Evolutionary conservation across 768 basidiomycete species (phyloP).

Genomic region (Amanita thiersii): DNA sequence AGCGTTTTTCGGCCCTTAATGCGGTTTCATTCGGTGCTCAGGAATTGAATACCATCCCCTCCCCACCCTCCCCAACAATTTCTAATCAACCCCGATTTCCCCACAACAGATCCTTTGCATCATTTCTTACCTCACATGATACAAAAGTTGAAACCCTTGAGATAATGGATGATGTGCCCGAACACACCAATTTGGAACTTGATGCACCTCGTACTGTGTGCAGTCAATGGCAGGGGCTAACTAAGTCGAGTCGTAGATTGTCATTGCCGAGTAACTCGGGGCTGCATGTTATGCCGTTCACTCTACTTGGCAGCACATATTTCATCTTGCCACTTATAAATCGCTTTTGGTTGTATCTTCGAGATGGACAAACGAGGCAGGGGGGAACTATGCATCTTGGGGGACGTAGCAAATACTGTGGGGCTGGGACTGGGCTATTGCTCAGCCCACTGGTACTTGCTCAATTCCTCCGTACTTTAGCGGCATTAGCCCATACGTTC

Average conservation of each 20-base stretch:
- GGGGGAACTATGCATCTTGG: conserved; percentile 54
- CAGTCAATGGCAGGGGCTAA: conserved; percentile 31
- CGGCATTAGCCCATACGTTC: conserved; percentile 76
- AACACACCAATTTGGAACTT: conserved; percentile 43
- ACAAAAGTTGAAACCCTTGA: conserved; percentile 40
- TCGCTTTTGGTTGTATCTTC: conserved; percentile 91
- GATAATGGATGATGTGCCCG: conserved; percentile 53
- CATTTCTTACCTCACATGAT: background rate
- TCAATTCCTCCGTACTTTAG: conserved; percentile 68
- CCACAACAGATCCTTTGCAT: conserved; percentile 43
- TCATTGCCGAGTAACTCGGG: background rate
- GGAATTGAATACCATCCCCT: conserved; percentile 54
- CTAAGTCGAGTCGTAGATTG: conserved; percentile 23
- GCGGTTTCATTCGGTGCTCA: conserved; percentile 81
- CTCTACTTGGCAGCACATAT: conserved; percentile 73
- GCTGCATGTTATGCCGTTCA: conserved; percentile 32
- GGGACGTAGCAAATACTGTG: conserved; percentile 49
- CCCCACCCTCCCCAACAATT: conserved; percentile 33
- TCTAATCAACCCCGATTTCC: conserved; percentile 75
- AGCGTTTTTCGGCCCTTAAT: conserved; percentile 80
- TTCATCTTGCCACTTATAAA: conserved; percentile 89
- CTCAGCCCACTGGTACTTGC: conserved; percentile 71
- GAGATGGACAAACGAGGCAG: conserved; percentile 75
- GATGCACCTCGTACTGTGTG: conserved; percentile 34
- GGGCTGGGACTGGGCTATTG: conserved; percentile 76